A percentile compares a stretch with the other conserved stretches of the same genome.
These are phyloP conservation scores for Onygenales sp. DNA, from an alignment of 2,329 filamentous ascomycete genomes.

Conservation along the genomic window DNA sequence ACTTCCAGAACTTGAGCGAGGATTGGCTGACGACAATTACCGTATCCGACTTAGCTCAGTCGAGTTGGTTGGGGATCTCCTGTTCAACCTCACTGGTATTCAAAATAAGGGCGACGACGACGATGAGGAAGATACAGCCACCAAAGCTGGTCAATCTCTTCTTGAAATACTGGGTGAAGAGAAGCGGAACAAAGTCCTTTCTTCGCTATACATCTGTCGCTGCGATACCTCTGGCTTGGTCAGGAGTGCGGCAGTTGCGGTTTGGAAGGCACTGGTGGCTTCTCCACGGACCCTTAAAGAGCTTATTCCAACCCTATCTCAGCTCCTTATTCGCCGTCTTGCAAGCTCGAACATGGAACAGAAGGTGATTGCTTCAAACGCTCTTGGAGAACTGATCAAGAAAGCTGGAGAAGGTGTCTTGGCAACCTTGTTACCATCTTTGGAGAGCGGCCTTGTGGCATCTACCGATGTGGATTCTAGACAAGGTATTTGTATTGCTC, in stretches of 20 bases:
- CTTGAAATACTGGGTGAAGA: constrained; percentile 91
- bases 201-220: constrained; percentile 93
- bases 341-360: constrained; percentile 97
- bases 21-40: constrained; percentile 93
- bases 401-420: constrained; percentile 93
- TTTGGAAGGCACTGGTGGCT: constrained; percentile 95
- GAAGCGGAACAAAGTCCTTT: constrained; percentile 92
- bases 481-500: constrained; percentile 93
- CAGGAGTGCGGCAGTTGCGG: constrained; percentile 75
- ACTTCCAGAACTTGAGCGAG: constrained; percentile 87
- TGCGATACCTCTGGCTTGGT: constrained; percentile 93
- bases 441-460: constrained; percentile 81
- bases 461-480: constrained; percentile 87
- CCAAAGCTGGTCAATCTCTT: constrained; percentile 84
- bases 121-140: constrained; percentile 66
- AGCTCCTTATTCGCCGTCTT: constrained; percentile 85
- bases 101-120: constrained; percentile 67
- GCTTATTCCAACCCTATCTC: constrained; percentile 85
- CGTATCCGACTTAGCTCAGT: constrained; percentile 97
- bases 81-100: constrained; percentile 96
- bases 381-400: constrained; percentile 89
- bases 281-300: constrained; percentile 90
- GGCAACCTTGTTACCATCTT: constrained; percentile 74
- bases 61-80: constrained; percentile 87
- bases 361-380: constrained; percentile 96